A percentile compares a stretch with the other conserved stretches of the same genome.
Conservation (phyloP, 371 early-diverging fungal species). For the Mucor ambiguus region DNA sequence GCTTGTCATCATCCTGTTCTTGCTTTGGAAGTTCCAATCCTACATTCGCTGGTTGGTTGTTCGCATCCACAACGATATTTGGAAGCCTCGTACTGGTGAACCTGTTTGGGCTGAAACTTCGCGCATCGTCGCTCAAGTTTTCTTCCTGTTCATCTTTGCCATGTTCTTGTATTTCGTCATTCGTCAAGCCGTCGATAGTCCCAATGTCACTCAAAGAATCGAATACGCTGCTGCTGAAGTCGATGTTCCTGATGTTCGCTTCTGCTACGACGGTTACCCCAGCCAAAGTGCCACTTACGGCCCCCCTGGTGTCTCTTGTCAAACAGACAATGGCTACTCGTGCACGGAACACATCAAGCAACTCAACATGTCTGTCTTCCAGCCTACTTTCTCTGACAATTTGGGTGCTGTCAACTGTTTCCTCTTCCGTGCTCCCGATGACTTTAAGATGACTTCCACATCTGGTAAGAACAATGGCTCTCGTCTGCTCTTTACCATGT, state of each 20-base stretch:
- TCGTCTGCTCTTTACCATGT: conserved; percentile 40
- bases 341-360: conserved; percentile 30
- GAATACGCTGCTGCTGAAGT: conserved; percentile 36
- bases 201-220: conserved; percentile 47
- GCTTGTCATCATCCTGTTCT: conserved; percentile 37
- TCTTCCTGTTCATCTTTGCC: conserved; percentile 45
- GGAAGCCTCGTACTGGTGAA: conserved; percentile 56
- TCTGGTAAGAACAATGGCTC: conserved; percentile 50
- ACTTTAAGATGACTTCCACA: conserved; percentile 40
- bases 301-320: conserved; percentile 41
- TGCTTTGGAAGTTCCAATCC: conserved; percentile 47
- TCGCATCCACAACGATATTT: conserved; percentile 46
- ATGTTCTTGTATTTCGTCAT: conserved; percentile 48
- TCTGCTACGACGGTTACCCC: conserved; percentile 51
- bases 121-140: conserved; percentile 41
- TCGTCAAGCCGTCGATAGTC: conserved; percentile 49
- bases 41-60: conserved; percentile 41
- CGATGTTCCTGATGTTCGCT: conserved; percentile 49
- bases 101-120: conserved; percentile 56
- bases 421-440: conserved; percentile 36
- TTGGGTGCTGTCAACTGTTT: conserved; percentile 47
- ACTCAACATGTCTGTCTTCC: conserved; percentile 43
- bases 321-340: conserved; percentile 41
- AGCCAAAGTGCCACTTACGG: conserved; percentile 13
- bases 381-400: conserved; percentile 38